These are phyloP conservation scores for Fonsecaea pedrosoi DNA, from an alignment of 2,329 filamentous ascomycete genomes.

Conservation along the genomic window DNA sequence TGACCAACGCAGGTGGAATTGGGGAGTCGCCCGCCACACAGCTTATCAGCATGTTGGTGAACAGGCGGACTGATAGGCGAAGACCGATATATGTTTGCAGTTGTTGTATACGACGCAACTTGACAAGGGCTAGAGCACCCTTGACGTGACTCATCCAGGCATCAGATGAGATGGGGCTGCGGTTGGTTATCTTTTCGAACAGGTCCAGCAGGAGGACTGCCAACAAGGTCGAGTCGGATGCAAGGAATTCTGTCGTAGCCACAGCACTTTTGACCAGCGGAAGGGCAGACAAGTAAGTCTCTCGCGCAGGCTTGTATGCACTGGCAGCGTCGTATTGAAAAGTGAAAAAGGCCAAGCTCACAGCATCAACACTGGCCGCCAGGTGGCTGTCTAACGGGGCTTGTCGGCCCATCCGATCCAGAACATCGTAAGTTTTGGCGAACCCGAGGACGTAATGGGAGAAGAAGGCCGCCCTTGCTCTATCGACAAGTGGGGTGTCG, in stretches of 20 bases:
- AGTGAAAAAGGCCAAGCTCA: conserved; percentile 41
- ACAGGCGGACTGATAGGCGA: conserved; percentile 37
- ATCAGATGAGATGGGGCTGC: conserved; percentile 29
- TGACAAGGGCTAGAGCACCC: conserved; percentile 46
- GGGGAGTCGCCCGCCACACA: conserved; percentile 40
- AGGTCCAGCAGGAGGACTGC: conserved; percentile 47
- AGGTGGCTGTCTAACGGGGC: conserved; percentile 37
- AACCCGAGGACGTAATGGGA: conserved; percentile 35
- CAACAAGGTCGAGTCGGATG: conserved; percentile 45
- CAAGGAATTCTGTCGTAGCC: conserved; percentile 41
- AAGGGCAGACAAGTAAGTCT: conserved; percentile 42
- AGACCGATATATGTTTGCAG: conserved; percentile 38
- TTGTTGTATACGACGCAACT: conserved; percentile 43
- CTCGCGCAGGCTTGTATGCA: conserved; percentile 26
- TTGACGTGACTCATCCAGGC: conserved; percentile 50
- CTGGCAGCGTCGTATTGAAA: conserved; percentile 30
- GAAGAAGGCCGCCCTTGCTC: conserved; percentile 36
- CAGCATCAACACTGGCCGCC: conserved; percentile 40
- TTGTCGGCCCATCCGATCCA: conserved; percentile 27
- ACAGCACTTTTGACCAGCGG: conserved; percentile 45
- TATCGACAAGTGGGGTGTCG: conserved; percentile 34
- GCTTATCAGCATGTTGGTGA: conserved; percentile 44
- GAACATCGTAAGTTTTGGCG: conserved; percentile 36
- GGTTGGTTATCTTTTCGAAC: conserved; percentile 43
- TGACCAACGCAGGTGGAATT: conserved; percentile 52